Evolutionary conservation across 2,329 filamentous ascomycete genomes (phyloP), one percentile per base, ranked within the genome.

Genomic region (Botryosphaeria agaves): DNA sequence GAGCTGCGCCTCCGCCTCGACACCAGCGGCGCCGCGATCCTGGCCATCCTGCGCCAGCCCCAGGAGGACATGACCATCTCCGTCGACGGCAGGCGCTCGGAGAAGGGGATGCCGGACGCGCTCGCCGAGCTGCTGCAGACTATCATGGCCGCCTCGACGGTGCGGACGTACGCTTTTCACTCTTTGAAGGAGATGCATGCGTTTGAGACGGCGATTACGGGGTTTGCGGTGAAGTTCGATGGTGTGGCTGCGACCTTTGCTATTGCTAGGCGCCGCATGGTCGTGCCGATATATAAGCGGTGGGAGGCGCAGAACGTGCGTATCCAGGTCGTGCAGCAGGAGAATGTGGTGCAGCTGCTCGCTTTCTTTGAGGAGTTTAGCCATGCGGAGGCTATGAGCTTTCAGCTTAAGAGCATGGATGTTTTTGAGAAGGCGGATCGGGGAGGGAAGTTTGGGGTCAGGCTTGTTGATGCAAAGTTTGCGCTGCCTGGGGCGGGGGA

Each of bases 241-340:
- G 38, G 44, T 17, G 43, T 80, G 31, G 82, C 82, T 5, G 62
- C 67, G 5, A 73, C 72, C 0, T 81, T 93, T 50, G 74, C 77
- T 34, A 92, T 93, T 39, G 75, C 84, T 2, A 73, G 84, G 18
- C 72, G 81, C 29, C 71, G 81, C 40, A 89, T 85, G 76, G 81
- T 93, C 8, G 82, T 92, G 11, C 82, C 82, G 0, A 87, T 93
- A 40, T 80, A 91, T 58, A 92, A 93, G 57, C 89, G 89, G 52
- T 91, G 82, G 81, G 83, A 91, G 47, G 80, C 84, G 2, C 72
- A 66, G n/a, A 67, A 66, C 21, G 81, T 81, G 6, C 72, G 85
- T 20, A 62, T 93, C 5, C 84, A 93, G 48, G 64, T 93, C 21
- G 72, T 93, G 20, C 65, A 72, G 39, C 75, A 77, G 39, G 79